phyloP scores from a whole-genome alignment of 768 basidiomycete genomes.

The Pleurotus ostreatus region DNA sequence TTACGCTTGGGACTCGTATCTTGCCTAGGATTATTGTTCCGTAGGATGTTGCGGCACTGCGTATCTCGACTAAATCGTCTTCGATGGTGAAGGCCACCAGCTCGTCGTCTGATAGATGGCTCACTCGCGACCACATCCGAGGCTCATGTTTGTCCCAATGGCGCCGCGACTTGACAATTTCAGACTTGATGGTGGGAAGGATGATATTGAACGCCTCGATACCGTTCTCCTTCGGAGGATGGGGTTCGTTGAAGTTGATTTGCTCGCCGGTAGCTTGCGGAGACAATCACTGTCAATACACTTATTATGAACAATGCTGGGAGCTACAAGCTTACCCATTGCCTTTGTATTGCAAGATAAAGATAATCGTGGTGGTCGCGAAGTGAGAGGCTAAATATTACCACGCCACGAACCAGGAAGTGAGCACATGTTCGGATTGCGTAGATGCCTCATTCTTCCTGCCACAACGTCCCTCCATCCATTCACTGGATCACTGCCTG shows the following conservation, averaged over 20 bases:
- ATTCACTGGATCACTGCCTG: conserved; percentile 1
- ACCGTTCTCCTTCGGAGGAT: conserved; percentile 56
- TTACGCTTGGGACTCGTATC: conserved; percentile 64
- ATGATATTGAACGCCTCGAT: conserved; percentile 62
- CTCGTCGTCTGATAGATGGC: conserved; percentile 44
- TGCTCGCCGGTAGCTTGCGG: conserved; percentile 51
- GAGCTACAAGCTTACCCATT: too few species aligned
- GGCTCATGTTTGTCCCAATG: conserved; percentile 74
- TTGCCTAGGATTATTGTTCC: conserved; percentile 76
- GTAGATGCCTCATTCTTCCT: neutral
- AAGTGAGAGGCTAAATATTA: neutral
- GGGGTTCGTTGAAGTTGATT: conserved; percentile 53
- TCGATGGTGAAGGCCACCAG: conserved; percentile 50
- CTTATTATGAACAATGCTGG: too few species aligned
- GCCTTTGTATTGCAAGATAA: too few species aligned
- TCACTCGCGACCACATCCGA: conserved; percentile 65
- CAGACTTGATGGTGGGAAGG: conserved; percentile 53
- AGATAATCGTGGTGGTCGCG: too few species aligned
- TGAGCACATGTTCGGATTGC: neutral
- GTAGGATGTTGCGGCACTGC: conserved; percentile 52
- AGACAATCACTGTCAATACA: neutral
- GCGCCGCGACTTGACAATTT: conserved; percentile 61
- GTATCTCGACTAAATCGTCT: conserved; percentile 36
- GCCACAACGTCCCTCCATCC: conserved; percentile 1
- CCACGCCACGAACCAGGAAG: conserved; percentile 7